Evolutionary conservation across 176 grass and related monocot species (phyloP), one percentile per base, ranked within the genome.

Genomic region (Metroxylon sagu): DNA sequence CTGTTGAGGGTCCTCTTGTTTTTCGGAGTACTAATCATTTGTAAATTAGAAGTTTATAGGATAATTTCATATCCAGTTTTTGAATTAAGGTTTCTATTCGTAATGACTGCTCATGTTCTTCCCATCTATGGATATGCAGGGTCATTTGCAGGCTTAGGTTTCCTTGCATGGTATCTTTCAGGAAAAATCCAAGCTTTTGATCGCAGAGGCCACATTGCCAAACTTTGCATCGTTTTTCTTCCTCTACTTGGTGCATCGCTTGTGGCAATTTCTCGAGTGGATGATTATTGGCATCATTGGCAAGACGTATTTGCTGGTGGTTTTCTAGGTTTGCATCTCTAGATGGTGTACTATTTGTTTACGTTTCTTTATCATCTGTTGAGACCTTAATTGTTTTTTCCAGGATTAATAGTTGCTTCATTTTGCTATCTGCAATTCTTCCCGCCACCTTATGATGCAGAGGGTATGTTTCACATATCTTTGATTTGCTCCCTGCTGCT

Each of bases 251-350:
- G 7, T 19, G 65, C 65, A 35, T 39, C 65, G 4, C 65, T 68
- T 7, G 52, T 68, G 2, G 52, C 65, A 1, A 19, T 56, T 56
- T 68, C 65, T 39, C 65, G 65, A 39, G 65, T 68, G 17, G 65
- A 68, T 23, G 65, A 68, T 19, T 68, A 68, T 25, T 56, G 65
- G 65, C 65, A 68, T 55, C 65, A 68, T 21, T 68, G 65, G 52
- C 65, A 68, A 56, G 65, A 68, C 25, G 65, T 68, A 0, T 31
- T 68, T 39, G 27, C 18, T 56, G 65, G 65, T 55, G 65, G 65
- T 19, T 16, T 55, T 14, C 16, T 68, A 68, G 65, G 65, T 68
- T 16, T 31, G 65, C 35, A 14, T 29, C 15, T 6, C 23, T 43
- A 14, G 10, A 43, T 43, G 35, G 35, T 43, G 35, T 43, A 43